phyloP scores from a whole-genome alignment of 306 rosid species.

The Delonix regia region DNA sequence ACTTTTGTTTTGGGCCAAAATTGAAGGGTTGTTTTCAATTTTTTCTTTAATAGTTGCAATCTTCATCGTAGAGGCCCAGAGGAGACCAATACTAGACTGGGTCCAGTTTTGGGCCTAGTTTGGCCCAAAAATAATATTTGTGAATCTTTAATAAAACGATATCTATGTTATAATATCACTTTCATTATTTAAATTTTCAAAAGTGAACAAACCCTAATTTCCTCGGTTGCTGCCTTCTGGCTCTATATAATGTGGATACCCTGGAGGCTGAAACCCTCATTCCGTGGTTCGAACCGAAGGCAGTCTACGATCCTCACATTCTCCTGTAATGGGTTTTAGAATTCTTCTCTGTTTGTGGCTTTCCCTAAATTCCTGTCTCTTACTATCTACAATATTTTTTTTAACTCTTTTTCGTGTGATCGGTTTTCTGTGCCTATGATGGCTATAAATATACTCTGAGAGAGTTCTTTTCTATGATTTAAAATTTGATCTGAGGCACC shows the following conservation, averaged over 20 bases:
- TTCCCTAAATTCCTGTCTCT: background rate
- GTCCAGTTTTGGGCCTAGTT: no score
- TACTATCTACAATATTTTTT: background rate
- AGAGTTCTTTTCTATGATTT: background rate
- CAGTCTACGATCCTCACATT: background rate
- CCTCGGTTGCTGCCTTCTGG: background rate
- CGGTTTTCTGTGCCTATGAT: background rate
- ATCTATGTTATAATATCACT: no score
- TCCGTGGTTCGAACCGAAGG: background rate
- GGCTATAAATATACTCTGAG: slow-evolving; percentile 17
- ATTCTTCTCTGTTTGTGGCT: no score
- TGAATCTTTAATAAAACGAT: background rate
- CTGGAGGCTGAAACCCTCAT: background rate
- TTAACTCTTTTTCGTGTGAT: background rate
- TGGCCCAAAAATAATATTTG: background rate
- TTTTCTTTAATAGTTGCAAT: no score
- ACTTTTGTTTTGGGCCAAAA: no score
- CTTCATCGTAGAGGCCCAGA: background rate
- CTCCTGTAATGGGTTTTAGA: no score
- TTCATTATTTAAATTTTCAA: no score
- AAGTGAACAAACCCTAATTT: background rate
- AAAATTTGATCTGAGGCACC: background rate
- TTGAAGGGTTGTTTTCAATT: no score
- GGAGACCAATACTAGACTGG: background rate
- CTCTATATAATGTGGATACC: background rate